Evolutionary conservation across 139 green algal species (phyloP).

Genomic region (Chlamydomonas asymmetrica): DNA sequence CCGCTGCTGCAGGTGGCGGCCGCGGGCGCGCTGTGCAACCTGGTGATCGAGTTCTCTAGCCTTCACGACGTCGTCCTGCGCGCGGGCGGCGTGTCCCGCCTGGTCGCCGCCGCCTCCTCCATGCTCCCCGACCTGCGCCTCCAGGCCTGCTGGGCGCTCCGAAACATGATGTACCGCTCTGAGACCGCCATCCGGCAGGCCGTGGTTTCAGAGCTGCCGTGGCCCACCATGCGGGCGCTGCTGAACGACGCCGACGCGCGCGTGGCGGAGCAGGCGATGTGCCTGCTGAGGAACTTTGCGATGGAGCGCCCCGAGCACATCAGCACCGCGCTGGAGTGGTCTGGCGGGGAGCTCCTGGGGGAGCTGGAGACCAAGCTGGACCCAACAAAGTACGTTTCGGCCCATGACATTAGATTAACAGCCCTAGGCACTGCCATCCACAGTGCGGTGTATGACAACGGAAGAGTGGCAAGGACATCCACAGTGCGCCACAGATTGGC

Average conservation of each 20-base stretch:
- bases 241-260: slow-evolving; percentile 1
- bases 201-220: too few species aligned
- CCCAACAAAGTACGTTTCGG: slow-evolving; percentile 14
- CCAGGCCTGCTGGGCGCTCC: slow-evolving; percentile 75
- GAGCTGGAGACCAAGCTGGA: slow-evolving; percentile 45
- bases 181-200: too few species aligned
- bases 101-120: slow-evolving; percentile 49
- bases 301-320: slow-evolving; percentile 31
- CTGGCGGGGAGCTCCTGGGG: slow-evolving; percentile 29
- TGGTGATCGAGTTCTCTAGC: slow-evolving; percentile 76
- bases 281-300: slow-evolving; percentile 51
- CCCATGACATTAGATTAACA: too few species aligned
- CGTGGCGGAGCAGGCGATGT: slow-evolving; percentile 55
- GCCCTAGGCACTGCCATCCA: too few species aligned
- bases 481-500: too few species aligned
- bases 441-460: too few species aligned
- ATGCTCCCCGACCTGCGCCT: slow-evolving; percentile 53
- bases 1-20: slow-evolving; percentile 62
- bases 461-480: too few species aligned
- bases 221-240: slow-evolving; percentile 41
- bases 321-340: slow-evolving; percentile 30
- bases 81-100: slow-evolving; percentile 13
- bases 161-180: slow-evolving; percentile 65
- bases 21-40: slow-evolving; percentile 77
- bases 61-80: slow-evolving; percentile 69